Evolutionary conservation across 371 early-diverging fungal species (phyloP).

Genomic region (Capillidium heterosporum): DNA sequence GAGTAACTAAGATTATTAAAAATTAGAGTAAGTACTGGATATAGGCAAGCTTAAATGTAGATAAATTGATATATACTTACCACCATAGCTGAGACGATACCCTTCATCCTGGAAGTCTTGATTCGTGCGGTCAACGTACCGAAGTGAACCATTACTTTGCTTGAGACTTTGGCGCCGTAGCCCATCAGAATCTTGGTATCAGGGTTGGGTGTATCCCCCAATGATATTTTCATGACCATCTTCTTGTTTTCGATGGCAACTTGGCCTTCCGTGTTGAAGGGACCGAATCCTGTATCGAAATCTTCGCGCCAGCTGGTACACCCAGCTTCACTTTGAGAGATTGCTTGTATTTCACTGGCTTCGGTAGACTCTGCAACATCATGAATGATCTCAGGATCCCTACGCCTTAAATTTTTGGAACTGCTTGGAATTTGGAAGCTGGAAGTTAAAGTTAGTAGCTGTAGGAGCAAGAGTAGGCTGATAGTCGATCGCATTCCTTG

Average conservation of each 20-base stretch:
- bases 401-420: no score
- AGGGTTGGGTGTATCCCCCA: slow-evolving; percentile 1
- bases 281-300: background rate
- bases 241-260: background rate
- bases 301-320: background rate
- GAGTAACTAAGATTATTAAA: background rate
- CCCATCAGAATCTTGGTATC: background rate
- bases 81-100: slow-evolving; percentile 48
- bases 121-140: slow-evolving; percentile 35
- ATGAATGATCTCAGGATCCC: no score
- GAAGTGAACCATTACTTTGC: background rate
- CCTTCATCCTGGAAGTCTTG: slow-evolving; percentile 22
- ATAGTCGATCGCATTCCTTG: no score
- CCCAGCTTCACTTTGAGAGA: background rate
- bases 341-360: no score
- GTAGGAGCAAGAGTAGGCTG: no score
- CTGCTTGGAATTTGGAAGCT: no score
- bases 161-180: background rate
- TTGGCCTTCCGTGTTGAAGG: background rate
- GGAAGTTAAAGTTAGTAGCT: no score
- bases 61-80: background rate
- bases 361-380: no score
- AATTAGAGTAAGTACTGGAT: no score
- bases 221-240: background rate
- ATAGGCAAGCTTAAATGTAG: no score